Conservation (phyloP, 2,329 filamentous ascomycete species). For the Arachnomyces sp. region DNA sequence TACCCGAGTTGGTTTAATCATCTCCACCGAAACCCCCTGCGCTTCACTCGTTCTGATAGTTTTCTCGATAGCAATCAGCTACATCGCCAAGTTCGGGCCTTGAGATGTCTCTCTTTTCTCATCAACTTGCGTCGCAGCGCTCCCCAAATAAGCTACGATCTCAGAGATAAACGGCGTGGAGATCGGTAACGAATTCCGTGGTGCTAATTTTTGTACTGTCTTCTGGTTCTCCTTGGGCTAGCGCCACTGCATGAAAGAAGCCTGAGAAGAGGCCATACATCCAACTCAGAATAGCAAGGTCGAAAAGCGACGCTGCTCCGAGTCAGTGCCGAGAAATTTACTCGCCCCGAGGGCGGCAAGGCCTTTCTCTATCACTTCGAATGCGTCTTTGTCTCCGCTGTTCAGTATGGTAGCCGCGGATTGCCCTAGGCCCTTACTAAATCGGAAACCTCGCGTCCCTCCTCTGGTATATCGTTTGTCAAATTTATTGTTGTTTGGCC, state of each 20-base stretch:
- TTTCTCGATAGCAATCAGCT: not conserved
- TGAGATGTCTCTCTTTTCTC: not conserved
- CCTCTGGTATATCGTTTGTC: constrained; percentile 2
- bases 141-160: not conserved
- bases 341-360: no score
- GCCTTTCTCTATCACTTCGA: no score
- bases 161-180: not conserved
- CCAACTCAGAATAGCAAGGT: constrained; percentile 2
- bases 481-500: constrained; percentile 5
- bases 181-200: not conserved
- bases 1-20: not conserved
- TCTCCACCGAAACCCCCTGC: constrained; percentile 2
- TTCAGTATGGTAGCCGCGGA: no score
- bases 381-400: no score
- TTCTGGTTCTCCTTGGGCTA: constrained; percentile 1
- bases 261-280: constrained; percentile 7
- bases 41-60: not conserved
- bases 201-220: not conserved
- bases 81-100: constrained; percentile 2
- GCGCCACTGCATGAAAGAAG: constrained; percentile 1
- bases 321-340: no score
- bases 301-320: not conserved
- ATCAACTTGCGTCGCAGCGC: constrained; percentile 1
- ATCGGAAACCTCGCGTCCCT: not conserved
- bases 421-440: not conserved